phyloP scores from a whole-genome alignment of 176 grass and related monocot genomes.

The Tillandsia fasciculata region DNA sequence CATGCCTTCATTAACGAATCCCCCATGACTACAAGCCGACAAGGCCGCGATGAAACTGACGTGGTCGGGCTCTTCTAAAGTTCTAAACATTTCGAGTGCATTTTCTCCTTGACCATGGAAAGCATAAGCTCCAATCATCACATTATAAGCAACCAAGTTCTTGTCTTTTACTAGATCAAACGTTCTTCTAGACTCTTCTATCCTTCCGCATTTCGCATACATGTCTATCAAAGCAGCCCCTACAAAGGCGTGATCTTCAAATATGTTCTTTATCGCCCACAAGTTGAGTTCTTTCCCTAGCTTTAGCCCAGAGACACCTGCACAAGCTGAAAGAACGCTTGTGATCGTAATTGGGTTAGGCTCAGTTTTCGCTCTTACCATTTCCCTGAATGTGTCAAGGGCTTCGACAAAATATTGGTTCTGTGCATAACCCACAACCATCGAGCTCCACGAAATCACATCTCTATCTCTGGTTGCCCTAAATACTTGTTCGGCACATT shows the following conservation, averaged over 20 bases:
- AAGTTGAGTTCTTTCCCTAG: constrained; percentile 23
- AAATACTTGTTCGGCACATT: constrained; percentile 12
- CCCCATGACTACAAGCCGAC: constrained; percentile 27
- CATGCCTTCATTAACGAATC: constrained; percentile 16
- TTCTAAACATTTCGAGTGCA: constrained; percentile 12
- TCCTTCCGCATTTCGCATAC: constrained; percentile 22
- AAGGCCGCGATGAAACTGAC: constrained; percentile 10
- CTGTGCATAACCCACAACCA: constrained; percentile 20
- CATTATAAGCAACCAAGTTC: constrained; percentile 24
- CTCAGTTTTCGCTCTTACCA: constrained; percentile 3
- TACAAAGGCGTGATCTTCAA: constrained; percentile 11
- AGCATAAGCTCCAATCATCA: constrained; percentile 23
- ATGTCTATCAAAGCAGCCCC: constrained; percentile 20
- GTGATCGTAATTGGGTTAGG: constrained; percentile 21
- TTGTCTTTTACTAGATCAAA: constrained; percentile 21
- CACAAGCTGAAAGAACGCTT: constrained; percentile 24
- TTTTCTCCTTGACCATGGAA: constrained; percentile 15
- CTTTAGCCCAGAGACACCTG: constrained; percentile 13
- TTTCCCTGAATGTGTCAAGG: constrained; percentile 9
- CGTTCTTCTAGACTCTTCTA: constrained; percentile 7
- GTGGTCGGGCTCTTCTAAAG: constrained; percentile 18
- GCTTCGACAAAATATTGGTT: constrained; percentile 15
- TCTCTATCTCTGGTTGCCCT: constrained; percentile 4
- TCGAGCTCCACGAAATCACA: constrained; percentile 28
- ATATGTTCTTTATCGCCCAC: constrained; percentile 22